Evolutionary conservation across 208 protist genomes (phyloP), one percentile per base, ranked within the genome.

Genomic region (Angomonas deanei): DNA sequence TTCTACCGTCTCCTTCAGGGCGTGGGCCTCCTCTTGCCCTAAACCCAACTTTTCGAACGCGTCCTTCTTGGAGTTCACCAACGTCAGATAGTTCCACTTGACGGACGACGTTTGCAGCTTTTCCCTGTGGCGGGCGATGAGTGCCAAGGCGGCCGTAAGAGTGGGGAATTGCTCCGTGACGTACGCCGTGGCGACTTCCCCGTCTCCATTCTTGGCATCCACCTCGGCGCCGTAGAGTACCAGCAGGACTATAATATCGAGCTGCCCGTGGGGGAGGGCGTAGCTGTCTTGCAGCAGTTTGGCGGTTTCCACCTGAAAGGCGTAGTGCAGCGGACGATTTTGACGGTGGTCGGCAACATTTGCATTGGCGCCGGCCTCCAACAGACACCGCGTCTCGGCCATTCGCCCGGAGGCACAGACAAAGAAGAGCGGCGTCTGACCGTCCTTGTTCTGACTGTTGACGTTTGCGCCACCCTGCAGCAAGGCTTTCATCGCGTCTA

Each of bases 241-340:
- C 0, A 91, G 67, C 27, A 74, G 56, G 2, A 91, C 78, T 5
- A 72, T 67, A 0, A 91, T 74, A 64, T 91, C 80, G 5, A 91
- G 68, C 58, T 91, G 84, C 0, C 56, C 60, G 3, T 87, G 72
- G 0, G 84, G 80, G 11, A 91, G 68, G 21, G 75, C 71, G 71
- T 91, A 91, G 58, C 69, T 27, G 5, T 70, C 74, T n/a, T 78
- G 71, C 38, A 91, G 65, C 30, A 78, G 31, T 49, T 82, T 79
- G 17, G 75, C 74, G 58, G 86, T 60, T 19, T 74, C 74, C 56
- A 80, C 83, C 38, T 83, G 68, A 33, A 87, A 79, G 8, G 72
- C 69, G 68, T 87, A 81, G 60, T 91, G 84, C 27, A 91, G 58
- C 2, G 81, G 49, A 5, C 59, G 74, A 64, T 91, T 80, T 23